Evolutionary conservation across 306 rosid species (phyloP), one percentile per base, ranked within the genome.

Genomic region (Sicyos edulis): DNA sequence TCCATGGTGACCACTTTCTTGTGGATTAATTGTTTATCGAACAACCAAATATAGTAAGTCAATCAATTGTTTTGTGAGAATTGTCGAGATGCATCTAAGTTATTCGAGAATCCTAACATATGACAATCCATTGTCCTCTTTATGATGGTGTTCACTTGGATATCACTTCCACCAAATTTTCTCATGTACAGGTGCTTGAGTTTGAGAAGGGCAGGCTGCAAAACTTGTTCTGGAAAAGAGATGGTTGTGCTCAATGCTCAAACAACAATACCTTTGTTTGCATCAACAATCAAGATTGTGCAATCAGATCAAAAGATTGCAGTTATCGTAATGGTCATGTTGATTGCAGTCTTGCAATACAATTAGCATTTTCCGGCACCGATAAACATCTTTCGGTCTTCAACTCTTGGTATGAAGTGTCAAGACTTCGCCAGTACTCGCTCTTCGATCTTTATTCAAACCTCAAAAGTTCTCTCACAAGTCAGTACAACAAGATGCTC

Each of bases 391-490:
- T 90, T 57, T 77, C 84, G 7, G 88, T 82, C 65, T 90, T 92
- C 66, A 92, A 92, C 82, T 92, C 98, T n/a, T 92, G 98, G 98
- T 92, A 92, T 72, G 98, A 92, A 83, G 96, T 90, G 61, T 78
- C 83, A 75, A 92, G 85, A 54, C 96, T 92, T 77, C 87, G 98
- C 44, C 98, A 92, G 73, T 90, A 90, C 76, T 92, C 98, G 8
- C 96, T 92, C 66, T 87, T 71, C 26, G 74, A 82, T 62, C 89
- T 90, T 32, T 92, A 90, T 80, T 89, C 96, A 6, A 88, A 92
- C 83, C 84, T 92, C 74, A 92, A 78, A 84, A 86, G 80, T 78
- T 91, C 97, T 54, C 96, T 91, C 70, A 80, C 91, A 57, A 77
- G 90, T 78, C 97, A 91, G 82, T 91, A 83, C 70, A 77, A 77